Conservation (phyloP, 108 stramenopile genomes). For the Nitzschia sp. region DNA sequence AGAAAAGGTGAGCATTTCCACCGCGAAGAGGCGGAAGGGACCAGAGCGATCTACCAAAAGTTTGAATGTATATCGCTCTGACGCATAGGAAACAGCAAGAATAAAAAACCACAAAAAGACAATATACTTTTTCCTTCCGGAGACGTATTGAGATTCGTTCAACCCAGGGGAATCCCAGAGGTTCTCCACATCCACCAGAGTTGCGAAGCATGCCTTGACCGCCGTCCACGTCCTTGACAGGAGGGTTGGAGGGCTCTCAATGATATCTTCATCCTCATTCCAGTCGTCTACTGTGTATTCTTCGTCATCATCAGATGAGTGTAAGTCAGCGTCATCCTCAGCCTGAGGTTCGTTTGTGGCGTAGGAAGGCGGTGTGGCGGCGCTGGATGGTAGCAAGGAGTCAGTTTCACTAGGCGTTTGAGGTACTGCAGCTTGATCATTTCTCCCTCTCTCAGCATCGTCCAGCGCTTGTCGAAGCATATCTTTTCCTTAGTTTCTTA, state of each 20-base stretch:
- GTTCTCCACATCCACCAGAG: slow-evolving; percentile 75
- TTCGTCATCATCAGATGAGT: slow-evolving; percentile 30
- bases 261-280: slow-evolving; percentile 14
- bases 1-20: slow-evolving; percentile 57
- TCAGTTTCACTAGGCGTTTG: slow-evolving; percentile 5
- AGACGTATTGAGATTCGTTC: slow-evolving; percentile 12
- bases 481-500: not conserved
- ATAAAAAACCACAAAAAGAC: slow-evolving; percentile 78
- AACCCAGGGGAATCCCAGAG: slow-evolving; percentile 67
- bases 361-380: not conserved
- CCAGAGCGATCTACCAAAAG: slow-evolving; percentile 77
- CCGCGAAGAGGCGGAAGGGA: slow-evolving; percentile 75
- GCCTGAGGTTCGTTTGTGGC: not conserved
- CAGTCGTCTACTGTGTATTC: slow-evolving; percentile 18
- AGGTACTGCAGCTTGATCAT: not conserved
- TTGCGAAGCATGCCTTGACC: slow-evolving; percentile 35
- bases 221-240: slow-evolving; percentile 12
- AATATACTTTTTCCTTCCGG: slow-evolving; percentile 49
- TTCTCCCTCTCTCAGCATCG: slow-evolving; percentile 9
- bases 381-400: not conserved
- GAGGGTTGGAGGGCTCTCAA: not conserved
- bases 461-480: slow-evolving; percentile 27
- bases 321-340: slow-evolving; percentile 14
- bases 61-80: slow-evolving; percentile 80
- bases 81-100: slow-evolving; percentile 64